Base-by-base conservation (phyloP, 176 grass and related monocot species). In the Chloris gayana region DNA sequence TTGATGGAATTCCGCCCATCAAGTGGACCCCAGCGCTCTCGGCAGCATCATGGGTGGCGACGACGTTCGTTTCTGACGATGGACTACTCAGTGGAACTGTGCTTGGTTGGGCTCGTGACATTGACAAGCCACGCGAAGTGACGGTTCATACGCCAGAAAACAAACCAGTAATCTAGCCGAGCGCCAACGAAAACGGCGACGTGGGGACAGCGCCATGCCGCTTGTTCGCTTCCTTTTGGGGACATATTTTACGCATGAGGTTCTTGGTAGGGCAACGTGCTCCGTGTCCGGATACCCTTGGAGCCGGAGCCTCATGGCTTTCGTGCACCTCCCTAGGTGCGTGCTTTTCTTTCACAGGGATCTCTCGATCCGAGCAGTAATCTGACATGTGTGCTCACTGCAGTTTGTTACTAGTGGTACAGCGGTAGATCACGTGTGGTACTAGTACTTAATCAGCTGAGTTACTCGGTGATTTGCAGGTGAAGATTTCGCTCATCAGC, bases 101-200 rank as follows among this genome's bases (percentile, higher is more conserved):
- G 54, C 68, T 75, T 61, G 24, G 69, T 84, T 31, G 71, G 35
- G 76, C 27, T 47, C 22, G 69, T 84, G 87, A 85, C 67, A 77
- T 33, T 67, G 87, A 88, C 86, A 74, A 84, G 80, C 80, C 58
- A 22, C 34, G 73, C 71, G 50, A 67, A 65, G 72, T 63, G 78
- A 85, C 75, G 78, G 66, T 81, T 89, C 76, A 70, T 76, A 71
- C 31, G 82, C 53, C 63, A 79, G 35, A 38, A 77, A 46, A 51
- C 31, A 77, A 46, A 51, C 31, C 29, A 2, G 66, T 56, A 60
- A 44, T 61, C 25, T 61, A 29, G 2, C 17, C 51, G 74, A 59
- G 25, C 67, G 4, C 39, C 41, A 64, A 57, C 34, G 15, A 38
- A 49, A 58, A 73, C 47, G 14, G 33, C 44, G n/a, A 34, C 64